Conservation (phyloP, 2,329 filamentous ascomycete genomes). For the Xylariaceae sp. region DNA sequence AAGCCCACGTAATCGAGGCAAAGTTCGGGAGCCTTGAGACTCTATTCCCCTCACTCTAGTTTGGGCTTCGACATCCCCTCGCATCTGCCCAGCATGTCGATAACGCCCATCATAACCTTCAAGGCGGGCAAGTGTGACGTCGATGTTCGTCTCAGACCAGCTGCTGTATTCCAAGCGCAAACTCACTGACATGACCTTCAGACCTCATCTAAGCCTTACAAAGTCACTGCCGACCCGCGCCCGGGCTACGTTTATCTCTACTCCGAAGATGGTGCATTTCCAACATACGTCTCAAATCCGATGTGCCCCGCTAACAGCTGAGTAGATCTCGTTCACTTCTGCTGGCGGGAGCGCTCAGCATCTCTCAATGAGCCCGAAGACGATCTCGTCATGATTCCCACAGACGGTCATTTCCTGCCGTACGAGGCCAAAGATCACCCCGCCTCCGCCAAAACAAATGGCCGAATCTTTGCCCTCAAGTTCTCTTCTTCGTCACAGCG, state of each 20-base stretch:
- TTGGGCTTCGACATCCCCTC: neutral
- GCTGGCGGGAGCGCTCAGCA: conserved; percentile 81
- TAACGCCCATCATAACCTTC: conserved; percentile 86
- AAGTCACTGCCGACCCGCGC: conserved; percentile 67
- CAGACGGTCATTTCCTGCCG: conserved; percentile 81
- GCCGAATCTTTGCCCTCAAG: conserved; percentile 88
- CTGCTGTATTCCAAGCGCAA: neutral
- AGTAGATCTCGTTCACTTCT: conserved; percentile 86
- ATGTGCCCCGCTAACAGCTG: conserved; percentile 13
- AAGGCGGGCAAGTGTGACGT: conserved; percentile 89
- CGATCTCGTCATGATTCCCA: conserved; percentile 90
- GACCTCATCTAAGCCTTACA: conserved; percentile 51
- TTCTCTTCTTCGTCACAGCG: conserved; percentile 89
- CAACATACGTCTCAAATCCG: neutral
- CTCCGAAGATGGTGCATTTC: conserved; percentile 70
- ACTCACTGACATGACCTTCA: conserved; percentile 18
- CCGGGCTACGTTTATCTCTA: conserved; percentile 91
- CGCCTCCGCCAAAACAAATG: conserved; percentile 66
- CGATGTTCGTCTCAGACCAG: conserved; percentile 56
- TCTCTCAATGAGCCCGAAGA: conserved; percentile 71
- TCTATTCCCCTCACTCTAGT: neutral
- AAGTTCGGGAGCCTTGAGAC: too few relatives aligned
- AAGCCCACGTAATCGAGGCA: neutral
- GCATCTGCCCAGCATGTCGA: conserved; percentile 61
- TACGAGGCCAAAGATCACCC: conserved; percentile 61